Conservation (phyloP, 2,329 filamentous ascomycete species). For the Phaeosphaeriaceae sp. region DNA sequence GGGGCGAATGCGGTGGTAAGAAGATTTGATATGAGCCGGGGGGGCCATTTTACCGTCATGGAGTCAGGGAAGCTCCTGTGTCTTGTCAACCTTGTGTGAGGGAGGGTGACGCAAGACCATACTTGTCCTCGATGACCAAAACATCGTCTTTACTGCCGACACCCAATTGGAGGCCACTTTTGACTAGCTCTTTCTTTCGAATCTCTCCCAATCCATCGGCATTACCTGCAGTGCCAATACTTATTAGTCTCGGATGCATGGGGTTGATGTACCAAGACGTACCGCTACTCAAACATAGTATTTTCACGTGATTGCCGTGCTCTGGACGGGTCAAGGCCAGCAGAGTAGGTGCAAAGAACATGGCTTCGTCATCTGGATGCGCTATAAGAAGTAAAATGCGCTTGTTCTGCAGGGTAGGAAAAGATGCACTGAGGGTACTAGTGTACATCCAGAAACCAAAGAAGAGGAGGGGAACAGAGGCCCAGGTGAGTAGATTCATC, state of each 20-base stretch:
- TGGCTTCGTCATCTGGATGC: constrained; percentile 97
- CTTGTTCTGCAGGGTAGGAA: constrained; percentile 78
- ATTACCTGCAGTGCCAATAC: constrained; percentile 62
- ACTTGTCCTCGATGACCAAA: constrained; percentile 81
- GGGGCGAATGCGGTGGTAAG: constrained; percentile 78
- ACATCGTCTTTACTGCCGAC: constrained; percentile 78
- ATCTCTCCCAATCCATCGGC: constrained; percentile 86
- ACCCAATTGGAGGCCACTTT: constrained; percentile 79
- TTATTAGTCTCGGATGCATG: constrained; percentile 9
- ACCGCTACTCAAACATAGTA: constrained; percentile 90
- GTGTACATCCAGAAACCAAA: constrained; percentile 57
- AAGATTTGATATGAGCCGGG: constrained; percentile 70
- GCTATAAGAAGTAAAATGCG: constrained; percentile 92
- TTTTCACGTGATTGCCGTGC: constrained; percentile 88
- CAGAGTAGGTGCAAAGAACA: constrained; percentile 96
- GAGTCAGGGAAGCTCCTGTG: constrained; percentile 80
- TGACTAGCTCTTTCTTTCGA: constrained; percentile 80
- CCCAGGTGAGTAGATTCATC: constrained; percentile 52
- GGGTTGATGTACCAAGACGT: constrained; percentile 21
- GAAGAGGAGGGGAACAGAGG: constrained; percentile 51
- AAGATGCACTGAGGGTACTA: constrained; percentile 53
- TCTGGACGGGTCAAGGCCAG: constrained; percentile 81
- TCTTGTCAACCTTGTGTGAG: constrained; percentile 7
- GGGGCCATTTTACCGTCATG: constrained; percentile 81
- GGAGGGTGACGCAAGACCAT: constrained; percentile 20